These are phyloP conservation scores for Mariannaea elegans DNA, from an alignment of 2,329 filamentous ascomycete species.

Conservation along the genomic window DNA sequence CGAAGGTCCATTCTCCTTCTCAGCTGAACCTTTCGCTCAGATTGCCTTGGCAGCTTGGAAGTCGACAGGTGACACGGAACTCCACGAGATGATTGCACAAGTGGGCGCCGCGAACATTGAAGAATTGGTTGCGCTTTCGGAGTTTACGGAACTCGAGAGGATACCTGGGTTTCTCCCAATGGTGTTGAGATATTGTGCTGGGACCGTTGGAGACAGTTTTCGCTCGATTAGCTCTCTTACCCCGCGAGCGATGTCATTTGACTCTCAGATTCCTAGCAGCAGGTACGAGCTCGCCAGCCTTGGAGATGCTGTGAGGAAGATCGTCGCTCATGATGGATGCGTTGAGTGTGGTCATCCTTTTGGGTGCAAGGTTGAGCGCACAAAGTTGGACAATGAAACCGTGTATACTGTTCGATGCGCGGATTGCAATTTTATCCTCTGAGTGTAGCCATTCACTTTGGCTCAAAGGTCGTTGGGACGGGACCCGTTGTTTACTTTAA, in stretches of 20 bases:
- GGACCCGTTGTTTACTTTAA: too few relatives aligned
- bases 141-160: neutral
- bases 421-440: neutral
- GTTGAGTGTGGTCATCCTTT: neutral
- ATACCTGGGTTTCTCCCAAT: neutral
- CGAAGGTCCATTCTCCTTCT: neutral
- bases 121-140: neutral
- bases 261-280: neutral
- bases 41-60: slow-evolving; percentile 1
- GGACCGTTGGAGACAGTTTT: neutral
- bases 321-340: neutral
- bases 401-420: slow-evolving; percentile 1
- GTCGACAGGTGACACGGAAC: neutral
- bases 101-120: neutral
- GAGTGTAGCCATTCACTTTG: too few relatives aligned
- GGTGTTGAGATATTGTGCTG: neutral
- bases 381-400: neutral
- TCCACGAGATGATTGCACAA: neutral
- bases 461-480: too few relatives aligned
- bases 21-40: neutral
- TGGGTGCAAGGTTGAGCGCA: slow-evolving; percentile 8
- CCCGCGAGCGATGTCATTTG: neutral
- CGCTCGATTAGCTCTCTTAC: neutral
- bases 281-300: neutral
- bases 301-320: neutral